Percentiles rank a stretch among this genome's conserved stretches.
These are phyloP conservation scores for Kwoniella europaea DNA, from an alignment of 768 basidiomycete species.

Conservation along the genomic window DNA sequence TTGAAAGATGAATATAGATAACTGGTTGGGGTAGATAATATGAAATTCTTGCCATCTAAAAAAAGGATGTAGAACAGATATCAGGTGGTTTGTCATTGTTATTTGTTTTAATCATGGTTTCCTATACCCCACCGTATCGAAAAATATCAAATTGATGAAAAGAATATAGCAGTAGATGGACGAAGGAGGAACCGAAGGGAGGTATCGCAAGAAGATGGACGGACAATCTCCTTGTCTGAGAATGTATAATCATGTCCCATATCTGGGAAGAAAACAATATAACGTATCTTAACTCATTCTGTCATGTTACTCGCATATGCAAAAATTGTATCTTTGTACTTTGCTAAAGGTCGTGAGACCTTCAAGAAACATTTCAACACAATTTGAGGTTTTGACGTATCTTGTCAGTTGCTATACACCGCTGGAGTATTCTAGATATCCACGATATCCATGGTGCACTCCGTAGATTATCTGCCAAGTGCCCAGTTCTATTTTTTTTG, in stretches of 20 bases:
- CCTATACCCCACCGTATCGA: too few relatives aligned
- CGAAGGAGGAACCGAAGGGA: background rate
- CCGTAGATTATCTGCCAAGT: background rate
- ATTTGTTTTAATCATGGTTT: too few relatives aligned
- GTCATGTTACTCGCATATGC: background rate
- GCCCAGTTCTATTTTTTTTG: background rate
- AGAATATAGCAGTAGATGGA: background rate
- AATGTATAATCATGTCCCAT: background rate
- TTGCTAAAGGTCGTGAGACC: too few relatives aligned
- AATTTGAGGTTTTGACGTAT: too few relatives aligned
- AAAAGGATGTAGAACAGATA: too few relatives aligned
- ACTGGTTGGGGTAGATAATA: background rate
- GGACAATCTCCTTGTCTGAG: background rate
- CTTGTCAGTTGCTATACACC: too few relatives aligned
- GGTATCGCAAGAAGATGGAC: background rate
- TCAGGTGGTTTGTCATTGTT: too few relatives aligned
- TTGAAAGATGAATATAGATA: slow-evolving; percentile 37
- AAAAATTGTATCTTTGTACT: slow-evolving; percentile 1
- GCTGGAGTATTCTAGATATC: too few relatives aligned
- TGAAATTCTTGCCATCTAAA: too few relatives aligned
- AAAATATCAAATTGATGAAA: too few relatives aligned
- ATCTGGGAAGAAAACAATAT: background rate
- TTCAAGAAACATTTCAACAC: too few relatives aligned
- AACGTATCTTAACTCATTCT: background rate
- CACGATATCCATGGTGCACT: too few relatives aligned